A percentile compares a stretch with the other conserved stretches of the same genome.
Evolutionary conservation across 805 yeast genomes (phyloP).

Genomic region (Starmerella powellii): DNA sequence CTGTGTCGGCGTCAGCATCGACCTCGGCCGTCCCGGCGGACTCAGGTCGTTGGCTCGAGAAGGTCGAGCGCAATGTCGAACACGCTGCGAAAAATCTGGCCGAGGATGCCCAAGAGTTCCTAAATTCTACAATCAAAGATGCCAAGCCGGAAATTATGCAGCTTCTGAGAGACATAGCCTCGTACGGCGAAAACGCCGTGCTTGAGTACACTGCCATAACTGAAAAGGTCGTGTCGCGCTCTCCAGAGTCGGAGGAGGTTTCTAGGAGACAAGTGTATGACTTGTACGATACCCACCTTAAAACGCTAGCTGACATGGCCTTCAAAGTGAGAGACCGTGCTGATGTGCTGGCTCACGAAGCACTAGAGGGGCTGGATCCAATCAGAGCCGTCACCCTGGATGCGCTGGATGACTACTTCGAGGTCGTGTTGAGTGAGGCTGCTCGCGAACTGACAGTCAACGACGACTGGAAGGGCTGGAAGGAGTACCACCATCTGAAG

Average conservation of each 20-base stretch:
- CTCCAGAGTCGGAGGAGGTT: background rate
- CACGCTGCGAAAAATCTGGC: constrained; percentile 20
- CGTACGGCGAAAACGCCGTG: constrained; percentile 19
- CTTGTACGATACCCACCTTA: constrained; percentile 19
- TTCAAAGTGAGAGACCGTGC: constrained; percentile 22
- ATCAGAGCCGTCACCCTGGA: constrained; percentile 24
- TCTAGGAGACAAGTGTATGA: constrained; percentile 17
- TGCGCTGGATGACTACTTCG: constrained; percentile 25
- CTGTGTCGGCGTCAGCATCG: background rate
- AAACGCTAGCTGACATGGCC: constrained; percentile 18
- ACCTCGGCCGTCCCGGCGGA: background rate
- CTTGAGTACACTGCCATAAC: constrained; percentile 12
- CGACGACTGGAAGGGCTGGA: constrained; percentile 22
- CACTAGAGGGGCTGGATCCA: constrained; percentile 15
- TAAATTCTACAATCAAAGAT: constrained; percentile 8
- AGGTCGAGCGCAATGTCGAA: constrained; percentile 19
- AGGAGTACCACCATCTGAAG: constrained; percentile 20
- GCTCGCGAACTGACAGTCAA: constrained; percentile 19
- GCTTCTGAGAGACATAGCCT: constrained; percentile 17
- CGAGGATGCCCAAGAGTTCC: constrained; percentile 12
- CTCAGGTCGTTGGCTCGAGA: constrained; percentile 20
- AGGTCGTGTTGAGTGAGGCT: constrained; percentile 22
- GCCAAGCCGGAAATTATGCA: constrained; percentile 23
- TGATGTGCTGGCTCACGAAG: constrained; percentile 22
- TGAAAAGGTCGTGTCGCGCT: constrained; percentile 18